Percentiles rank a stretch among this genome's conserved stretches.
phyloP scores from a whole-genome alignment of 2,329 filamentous ascomycete genomes.

The Penicillium vulpinum region DNA sequence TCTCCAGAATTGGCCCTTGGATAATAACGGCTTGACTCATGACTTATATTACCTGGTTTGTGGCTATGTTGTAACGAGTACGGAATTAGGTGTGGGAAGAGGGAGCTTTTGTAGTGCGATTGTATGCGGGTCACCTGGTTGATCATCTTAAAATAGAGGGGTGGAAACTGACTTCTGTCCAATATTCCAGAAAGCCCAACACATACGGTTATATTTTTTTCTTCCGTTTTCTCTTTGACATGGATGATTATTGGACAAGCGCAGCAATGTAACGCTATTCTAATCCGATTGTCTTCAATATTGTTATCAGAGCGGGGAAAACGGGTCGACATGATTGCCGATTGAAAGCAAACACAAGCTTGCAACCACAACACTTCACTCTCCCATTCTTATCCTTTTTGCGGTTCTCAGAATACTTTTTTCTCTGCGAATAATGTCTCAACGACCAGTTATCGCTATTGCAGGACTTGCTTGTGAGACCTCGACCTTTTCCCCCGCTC shows the following conservation, averaged over 20 bases:
- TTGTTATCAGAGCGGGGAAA: neutral
- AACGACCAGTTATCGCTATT: conserved; percentile 51
- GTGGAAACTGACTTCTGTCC: too few relatives aligned
- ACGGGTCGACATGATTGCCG: neutral
- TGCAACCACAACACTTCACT: conserved; percentile 19
- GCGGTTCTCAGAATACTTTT: neutral
- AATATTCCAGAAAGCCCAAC: too few relatives aligned
- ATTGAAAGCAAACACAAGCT: neutral
- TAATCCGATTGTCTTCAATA: too few relatives aligned
- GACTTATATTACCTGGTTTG: neutral
- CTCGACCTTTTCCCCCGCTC: conserved; percentile 54
- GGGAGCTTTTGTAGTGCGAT: neutral
- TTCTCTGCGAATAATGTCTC: conserved; percentile 31
- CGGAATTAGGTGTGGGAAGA: neutral
- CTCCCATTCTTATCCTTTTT: too few relatives aligned
- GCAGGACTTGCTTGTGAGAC: conserved; percentile 57
- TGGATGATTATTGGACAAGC: neutral
- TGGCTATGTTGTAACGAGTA: neutral
- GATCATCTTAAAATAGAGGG: neutral
- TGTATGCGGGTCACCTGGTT: neutral
- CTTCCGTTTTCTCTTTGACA: neutral
- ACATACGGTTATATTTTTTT: too few relatives aligned
- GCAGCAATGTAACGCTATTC: neutral
- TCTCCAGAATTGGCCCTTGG: conserved; percentile 35
- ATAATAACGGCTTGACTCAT: neutral